These are phyloP conservation scores for Acanthamoeba polyphaga DNA, from an alignment of 208 protist genomes.

Conservation along the genomic window DNA sequence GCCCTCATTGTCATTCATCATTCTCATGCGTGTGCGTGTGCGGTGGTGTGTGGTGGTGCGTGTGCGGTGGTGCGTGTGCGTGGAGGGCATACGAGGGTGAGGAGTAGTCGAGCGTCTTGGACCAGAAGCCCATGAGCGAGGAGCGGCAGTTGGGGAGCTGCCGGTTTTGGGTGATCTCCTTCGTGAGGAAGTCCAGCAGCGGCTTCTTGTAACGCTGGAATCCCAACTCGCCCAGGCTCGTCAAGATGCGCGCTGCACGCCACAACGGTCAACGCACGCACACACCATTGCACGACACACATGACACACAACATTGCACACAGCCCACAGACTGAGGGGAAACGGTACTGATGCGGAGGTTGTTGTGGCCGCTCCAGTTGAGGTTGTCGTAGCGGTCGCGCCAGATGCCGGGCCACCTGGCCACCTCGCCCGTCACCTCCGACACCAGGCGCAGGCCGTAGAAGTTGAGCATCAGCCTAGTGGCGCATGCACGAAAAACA, in stretches of 20 bases:
- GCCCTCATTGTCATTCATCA: background rate
- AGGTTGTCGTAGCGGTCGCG: conserved; percentile 74
- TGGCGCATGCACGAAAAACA: background rate
- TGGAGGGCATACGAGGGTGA: background rate
- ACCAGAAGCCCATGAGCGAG: conserved; percentile 54
- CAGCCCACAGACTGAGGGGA: background rate
- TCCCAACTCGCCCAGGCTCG: conserved; percentile 74
- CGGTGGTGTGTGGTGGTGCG: background rate
- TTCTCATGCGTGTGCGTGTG: background rate
- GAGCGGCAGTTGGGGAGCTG: conserved; percentile 57
- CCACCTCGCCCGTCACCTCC: conserved; percentile 72
- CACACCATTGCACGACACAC: background rate
- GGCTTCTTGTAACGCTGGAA: conserved; percentile 74
- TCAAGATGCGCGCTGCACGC: conserved; percentile 70
- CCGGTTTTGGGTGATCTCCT: conserved; percentile 48
- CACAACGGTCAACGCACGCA: background rate
- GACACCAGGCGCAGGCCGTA: conserved; percentile 73
- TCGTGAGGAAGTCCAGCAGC: conserved; percentile 70
- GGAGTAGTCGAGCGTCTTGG: conserved; percentile 38
- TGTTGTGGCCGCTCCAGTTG: conserved; percentile 74
- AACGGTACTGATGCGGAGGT: conserved; percentile 58
- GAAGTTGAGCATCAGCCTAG: conserved; percentile 77
- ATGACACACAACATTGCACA: too few species aligned
- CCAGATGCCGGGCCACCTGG: conserved; percentile 62
- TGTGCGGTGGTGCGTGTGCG: background rate